Conservation (phyloP, 108 stramenopile genomes). For the Cyclotella cryptica region DNA sequence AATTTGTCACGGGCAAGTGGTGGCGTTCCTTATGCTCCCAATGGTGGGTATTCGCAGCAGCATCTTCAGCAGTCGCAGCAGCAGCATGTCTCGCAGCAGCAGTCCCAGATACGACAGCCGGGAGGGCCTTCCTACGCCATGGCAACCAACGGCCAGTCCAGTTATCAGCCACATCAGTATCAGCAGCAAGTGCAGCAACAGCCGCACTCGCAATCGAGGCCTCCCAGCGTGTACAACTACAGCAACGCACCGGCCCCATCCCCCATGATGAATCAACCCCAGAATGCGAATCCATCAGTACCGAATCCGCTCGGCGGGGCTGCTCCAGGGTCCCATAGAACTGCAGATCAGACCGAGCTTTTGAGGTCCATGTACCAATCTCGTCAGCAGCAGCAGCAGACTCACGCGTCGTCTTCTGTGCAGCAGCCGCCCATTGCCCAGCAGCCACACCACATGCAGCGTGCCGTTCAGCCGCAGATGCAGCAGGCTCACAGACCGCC, state of each 20-base stretch:
- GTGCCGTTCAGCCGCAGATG: background rate
- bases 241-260: constrained; percentile 18
- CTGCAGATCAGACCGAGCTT: constrained; percentile 38
- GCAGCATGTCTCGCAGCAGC: constrained; percentile 21
- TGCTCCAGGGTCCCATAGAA: constrained; percentile 5
- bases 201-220: constrained; percentile 4
- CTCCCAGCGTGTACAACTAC: constrained; percentile 23
- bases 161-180: background rate
- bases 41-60: background rate
- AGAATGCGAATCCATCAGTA: constrained; percentile 17
- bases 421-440: background rate
- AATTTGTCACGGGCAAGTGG: background rate
- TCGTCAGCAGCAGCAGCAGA: constrained; percentile 28
- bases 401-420: constrained; percentile 3
- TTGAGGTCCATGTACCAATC: constrained; percentile 52
- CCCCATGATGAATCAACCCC: constrained; percentile 24
- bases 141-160: background rate
- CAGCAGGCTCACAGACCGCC: background rate
- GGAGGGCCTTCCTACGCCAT: background rate
- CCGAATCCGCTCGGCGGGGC: constrained; percentile 40
- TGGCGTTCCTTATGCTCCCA: background rate
- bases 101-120: constrained; percentile 6
- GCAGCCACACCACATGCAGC: constrained; percentile 5
- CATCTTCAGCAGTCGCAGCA: constrained; percentile 11
- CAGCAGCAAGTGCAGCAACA: constrained; percentile 28